A percentile compares a stretch with the other conserved stretches of the same genome.
Evolutionary conservation across 2,329 filamentous ascomycete species (phyloP).

Genomic region (Dothistroma pini): DNA sequence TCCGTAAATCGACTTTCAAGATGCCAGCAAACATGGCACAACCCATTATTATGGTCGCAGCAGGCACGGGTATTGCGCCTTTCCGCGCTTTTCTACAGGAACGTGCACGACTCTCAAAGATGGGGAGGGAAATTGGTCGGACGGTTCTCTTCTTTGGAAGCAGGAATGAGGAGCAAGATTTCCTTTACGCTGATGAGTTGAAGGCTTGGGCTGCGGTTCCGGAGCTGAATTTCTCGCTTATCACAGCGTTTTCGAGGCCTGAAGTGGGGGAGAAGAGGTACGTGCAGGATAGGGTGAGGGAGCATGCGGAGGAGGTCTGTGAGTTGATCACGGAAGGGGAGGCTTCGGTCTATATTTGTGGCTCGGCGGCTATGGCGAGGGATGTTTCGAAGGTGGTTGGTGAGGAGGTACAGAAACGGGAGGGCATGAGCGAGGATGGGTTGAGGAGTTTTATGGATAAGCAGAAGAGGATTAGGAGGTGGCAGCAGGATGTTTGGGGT

Average conservation of each 20-base stretch:
- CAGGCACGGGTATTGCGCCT: conserved; percentile 51
- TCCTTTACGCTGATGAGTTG: conserved; percentile 30
- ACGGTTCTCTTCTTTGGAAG: conserved; percentile 35
- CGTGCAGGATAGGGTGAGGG: conserved; percentile 39
- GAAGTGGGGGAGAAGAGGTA: conserved; percentile 30
- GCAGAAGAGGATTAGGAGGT: conserved; percentile 25
- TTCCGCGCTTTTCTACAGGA: conserved; percentile 45
- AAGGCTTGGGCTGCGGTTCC: conserved; percentile 20
- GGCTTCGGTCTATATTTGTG: conserved; percentile 44
- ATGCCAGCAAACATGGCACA: conserved; percentile 39
- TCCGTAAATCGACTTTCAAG: conserved; percentile 42
- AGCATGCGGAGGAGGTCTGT: conserved; percentile 31
- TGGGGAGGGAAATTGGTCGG: conserved; percentile 26
- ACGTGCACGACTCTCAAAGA: conserved; percentile 36
- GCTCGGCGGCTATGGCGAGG: conserved; percentile 41
- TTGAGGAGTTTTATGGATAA: conserved; percentile 21
- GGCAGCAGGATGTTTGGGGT: conserved; percentile 29
- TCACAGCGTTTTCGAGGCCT: conserved; percentile 36
- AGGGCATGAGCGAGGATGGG: conserved; percentile 18
- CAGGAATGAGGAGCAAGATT: conserved; percentile 27
- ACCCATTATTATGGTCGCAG: conserved; percentile 52
- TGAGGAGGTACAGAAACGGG: conserved; percentile 10
- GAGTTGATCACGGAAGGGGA: conserved; percentile 33
- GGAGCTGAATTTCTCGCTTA: conserved; percentile 26
- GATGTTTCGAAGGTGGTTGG: conserved; percentile 39